Evolutionary conservation across 345 rosid species (phyloP).

Genomic region (Syzygium aromaticum): DNA sequence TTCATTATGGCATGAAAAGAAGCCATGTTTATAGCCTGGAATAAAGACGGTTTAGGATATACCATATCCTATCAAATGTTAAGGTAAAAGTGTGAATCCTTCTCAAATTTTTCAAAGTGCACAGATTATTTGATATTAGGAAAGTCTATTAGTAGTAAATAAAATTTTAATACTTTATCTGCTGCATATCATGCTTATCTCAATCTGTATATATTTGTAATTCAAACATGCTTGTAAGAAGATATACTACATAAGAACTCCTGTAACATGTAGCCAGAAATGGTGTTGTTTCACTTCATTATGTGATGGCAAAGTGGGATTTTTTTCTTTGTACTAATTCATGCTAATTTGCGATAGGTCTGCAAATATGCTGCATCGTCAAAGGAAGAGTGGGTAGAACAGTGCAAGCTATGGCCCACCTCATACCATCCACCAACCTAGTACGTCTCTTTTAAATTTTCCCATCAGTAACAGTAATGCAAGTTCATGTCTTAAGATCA

Average conservation of each 20-base stretch:
- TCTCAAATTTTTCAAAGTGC: not conserved
- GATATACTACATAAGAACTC: not conserved
- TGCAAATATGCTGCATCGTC: slow-evolving; percentile 62
- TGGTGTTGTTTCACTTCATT: not conserved
- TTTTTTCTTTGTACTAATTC: not conserved
- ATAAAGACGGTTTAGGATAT: not conserved
- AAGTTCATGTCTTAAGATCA: not conserved
- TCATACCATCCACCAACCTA: slow-evolving; percentile 88
- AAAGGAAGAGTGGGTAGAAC: slow-evolving; percentile 87
- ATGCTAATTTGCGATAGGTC: slow-evolving; percentile 31
- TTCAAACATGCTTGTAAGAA: not conserved
- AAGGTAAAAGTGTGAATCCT: not conserved
- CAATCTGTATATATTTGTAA: not conserved
- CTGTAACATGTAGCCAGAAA: not conserved
- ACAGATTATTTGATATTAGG: not conserved
- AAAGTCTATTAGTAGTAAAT: not conserved
- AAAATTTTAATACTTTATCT: not conserved
- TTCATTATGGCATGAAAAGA: not conserved
- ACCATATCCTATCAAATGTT: not conserved
- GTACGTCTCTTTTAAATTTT: slow-evolving; percentile 33
- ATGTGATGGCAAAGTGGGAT: not conserved
- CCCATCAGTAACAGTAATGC: not conserved
- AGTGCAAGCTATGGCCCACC: slow-evolving; percentile 91
- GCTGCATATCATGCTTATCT: not conserved
- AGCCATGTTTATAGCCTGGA: not conserved